A percentile compares a stretch with the other conserved stretches of the same genome.
Conservation (phyloP, 192 early-diverging fungal genomes). For the Coemansia sp. region DNA sequence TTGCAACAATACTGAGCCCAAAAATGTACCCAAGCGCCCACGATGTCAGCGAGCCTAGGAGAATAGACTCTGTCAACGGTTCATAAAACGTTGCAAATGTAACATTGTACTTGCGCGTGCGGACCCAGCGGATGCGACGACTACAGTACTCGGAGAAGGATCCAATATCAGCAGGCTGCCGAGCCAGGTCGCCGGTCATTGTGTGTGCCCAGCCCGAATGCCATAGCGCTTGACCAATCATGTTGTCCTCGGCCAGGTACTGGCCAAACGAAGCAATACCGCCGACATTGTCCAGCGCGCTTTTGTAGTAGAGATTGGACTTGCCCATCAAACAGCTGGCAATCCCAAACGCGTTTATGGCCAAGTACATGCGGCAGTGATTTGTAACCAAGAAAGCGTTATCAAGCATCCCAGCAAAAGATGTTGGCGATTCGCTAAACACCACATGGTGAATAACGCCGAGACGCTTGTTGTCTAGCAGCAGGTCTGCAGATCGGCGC, state of each 20-base stretch:
- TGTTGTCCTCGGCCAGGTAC: slow-evolving; percentile 95
- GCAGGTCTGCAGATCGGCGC: slow-evolving; percentile 76
- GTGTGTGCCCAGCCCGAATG: slow-evolving; percentile 72
- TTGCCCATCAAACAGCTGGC: slow-evolving; percentile 94
- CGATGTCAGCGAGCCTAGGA: slow-evolving; percentile 71
- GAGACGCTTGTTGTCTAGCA: slow-evolving; percentile 65
- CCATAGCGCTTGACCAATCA: slow-evolving; percentile 86
- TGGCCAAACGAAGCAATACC: slow-evolving; percentile 84
- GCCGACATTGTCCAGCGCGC: slow-evolving; percentile 73
- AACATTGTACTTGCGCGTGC: slow-evolving; percentile 92
- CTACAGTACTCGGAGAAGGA: slow-evolving; percentile 76
- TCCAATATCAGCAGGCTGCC: slow-evolving; percentile 78
- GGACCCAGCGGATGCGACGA: slow-evolving; percentile 88
- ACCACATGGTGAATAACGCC: slow-evolving; percentile 97
- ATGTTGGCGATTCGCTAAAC: slow-evolving; percentile 68
- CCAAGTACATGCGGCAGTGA: slow-evolving; percentile 94
- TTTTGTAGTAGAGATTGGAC: slow-evolving; percentile 87
- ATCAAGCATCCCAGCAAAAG: slow-evolving; percentile 82
- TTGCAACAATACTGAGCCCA: slow-evolving; percentile 42
- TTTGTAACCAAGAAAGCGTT: slow-evolving; percentile 82
- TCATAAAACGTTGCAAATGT: slow-evolving; percentile 84
- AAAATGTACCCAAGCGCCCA: slow-evolving; percentile 65
- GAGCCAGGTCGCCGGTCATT: slow-evolving; percentile 85
- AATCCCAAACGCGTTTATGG: slow-evolving; percentile 83
- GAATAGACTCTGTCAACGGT: slow-evolving; percentile 88